phyloP scores from a whole-genome alignment of 2,329 filamentous ascomycete species.

The Stachybotrys elegans region DNA sequence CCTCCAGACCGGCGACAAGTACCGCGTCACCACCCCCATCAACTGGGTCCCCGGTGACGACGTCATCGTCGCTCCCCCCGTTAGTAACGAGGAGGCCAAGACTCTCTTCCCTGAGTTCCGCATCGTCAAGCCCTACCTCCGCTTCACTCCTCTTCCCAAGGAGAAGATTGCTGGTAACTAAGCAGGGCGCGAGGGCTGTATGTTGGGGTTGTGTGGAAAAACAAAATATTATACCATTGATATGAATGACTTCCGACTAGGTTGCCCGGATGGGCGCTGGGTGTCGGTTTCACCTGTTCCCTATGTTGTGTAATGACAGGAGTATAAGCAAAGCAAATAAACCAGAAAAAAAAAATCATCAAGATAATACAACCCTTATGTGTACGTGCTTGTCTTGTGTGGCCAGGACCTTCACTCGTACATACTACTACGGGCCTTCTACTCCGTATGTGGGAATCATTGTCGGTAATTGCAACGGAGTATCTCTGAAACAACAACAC shows the following conservation, averaged over 20 bases:
- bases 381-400: no score
- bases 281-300: background rate
- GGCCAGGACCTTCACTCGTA: no score
- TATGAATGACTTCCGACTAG: no score
- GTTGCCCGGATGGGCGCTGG: no score
- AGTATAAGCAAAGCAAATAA: background rate
- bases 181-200: no score
- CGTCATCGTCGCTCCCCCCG: conserved; percentile 81
- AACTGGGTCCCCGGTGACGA: conserved; percentile 88
- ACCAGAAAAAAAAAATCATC: background rate
- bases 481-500: no score
- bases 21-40: conserved; percentile 83
- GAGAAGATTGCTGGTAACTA: conserved; percentile 30
- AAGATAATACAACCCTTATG: no score
- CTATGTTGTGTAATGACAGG: background rate
- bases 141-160: conserved; percentile 64
- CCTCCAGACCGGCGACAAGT: conserved; percentile 79
- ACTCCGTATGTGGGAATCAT: no score
- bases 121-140: conserved; percentile 66
- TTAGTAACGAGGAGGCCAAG: conserved; percentile 81
- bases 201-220: no score
- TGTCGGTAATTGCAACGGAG: no score
- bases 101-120: conserved; percentile 77
- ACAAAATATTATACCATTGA: no score
- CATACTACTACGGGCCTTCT: no score